Evolutionary conservation across 495 filamentous ascomycete genomes (phyloP).

Genomic region (Lophiotrema nucula): DNA sequence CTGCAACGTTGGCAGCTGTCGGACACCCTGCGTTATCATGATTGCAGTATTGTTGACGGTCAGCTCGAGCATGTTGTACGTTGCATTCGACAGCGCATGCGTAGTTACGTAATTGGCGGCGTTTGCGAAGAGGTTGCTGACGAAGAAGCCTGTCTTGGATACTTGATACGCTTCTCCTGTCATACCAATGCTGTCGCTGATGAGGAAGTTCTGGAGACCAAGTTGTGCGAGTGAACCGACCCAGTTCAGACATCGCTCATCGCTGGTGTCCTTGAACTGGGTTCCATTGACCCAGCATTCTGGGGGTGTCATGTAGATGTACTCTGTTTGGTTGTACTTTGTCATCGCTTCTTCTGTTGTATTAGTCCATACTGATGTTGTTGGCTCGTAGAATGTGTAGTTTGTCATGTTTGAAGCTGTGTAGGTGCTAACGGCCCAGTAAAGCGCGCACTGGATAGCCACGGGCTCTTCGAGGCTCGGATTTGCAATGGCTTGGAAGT

Average conservation of each 20-base stretch:
- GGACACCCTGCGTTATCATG: conserved; percentile 16
- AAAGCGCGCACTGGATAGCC: conserved; percentile 15
- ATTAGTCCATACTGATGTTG: background rate
- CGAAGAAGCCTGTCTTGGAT: background rate
- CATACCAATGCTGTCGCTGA: background rate
- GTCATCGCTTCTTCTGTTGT: conserved; percentile 5
- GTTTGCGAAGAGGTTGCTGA: conserved; percentile 11
- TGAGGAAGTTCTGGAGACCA: conserved; percentile 18
- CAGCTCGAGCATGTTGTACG: conserved; percentile 6
- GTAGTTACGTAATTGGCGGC: background rate
- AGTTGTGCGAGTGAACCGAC: conserved; percentile 2
- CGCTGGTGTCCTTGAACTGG: background rate
- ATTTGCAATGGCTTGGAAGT: conserved; percentile 15
- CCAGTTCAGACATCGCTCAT: conserved; percentile 6
- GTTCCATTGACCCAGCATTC: conserved; percentile 20
- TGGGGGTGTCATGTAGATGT: background rate
- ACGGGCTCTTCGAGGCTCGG: background rate
- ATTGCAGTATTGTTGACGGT: conserved; percentile 12
- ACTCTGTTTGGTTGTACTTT: background rate
- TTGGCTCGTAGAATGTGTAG: conserved; percentile 1
- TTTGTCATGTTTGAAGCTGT: conserved; percentile 6
- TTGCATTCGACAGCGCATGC: background rate
- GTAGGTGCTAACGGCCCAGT: conserved; percentile 17
- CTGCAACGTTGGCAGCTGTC: background rate
- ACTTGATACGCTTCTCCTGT: background rate